A percentile compares a stretch with the other conserved stretches of the same genome.
Conservation (phyloP, 805 yeast species). For the Candida broadrunensis region DNA sequence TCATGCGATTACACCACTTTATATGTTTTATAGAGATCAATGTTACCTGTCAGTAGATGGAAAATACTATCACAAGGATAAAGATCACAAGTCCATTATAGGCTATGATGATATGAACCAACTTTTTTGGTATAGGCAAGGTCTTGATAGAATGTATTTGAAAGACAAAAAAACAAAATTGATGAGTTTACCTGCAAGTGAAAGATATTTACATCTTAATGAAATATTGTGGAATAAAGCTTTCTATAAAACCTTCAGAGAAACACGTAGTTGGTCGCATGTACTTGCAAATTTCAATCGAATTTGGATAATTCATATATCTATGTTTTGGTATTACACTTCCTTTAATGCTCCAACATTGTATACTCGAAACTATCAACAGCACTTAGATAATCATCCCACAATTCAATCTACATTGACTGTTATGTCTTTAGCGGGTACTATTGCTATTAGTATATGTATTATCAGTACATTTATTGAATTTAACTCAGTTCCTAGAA, state of each 20-base stretch:
- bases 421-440: constrained; percentile 66
- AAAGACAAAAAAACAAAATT: constrained; percentile 41
- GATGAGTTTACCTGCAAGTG: constrained; percentile 51
- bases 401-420: constrained; percentile 52
- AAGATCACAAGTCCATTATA: constrained; percentile 65
- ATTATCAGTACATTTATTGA: constrained; percentile 58
- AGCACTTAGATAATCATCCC: constrained; percentile 57
- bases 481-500: constrained; percentile 62
- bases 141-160: constrained; percentile 56
- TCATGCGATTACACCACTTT: constrained; percentile 72
- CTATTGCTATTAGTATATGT: constrained; percentile 55
- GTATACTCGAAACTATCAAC: constrained; percentile 57
- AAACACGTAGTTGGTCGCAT: constrained; percentile 76
- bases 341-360: constrained; percentile 65
- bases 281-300: constrained; percentile 70
- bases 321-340: constrained; percentile 77
- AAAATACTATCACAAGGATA: constrained; percentile 45
- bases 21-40: constrained; percentile 56
- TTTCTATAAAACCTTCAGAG: constrained; percentile 73
- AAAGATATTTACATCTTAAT: constrained; percentile 54
- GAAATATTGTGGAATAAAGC: constrained; percentile 65
- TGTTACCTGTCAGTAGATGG: constrained; percentile 45
- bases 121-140: constrained; percentile 76
- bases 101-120: constrained; percentile 93
- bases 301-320: constrained; percentile 73